Evolutionary conservation across 768 basidiomycete species (phyloP).

Genomic region (Auricularia sp.): DNA sequence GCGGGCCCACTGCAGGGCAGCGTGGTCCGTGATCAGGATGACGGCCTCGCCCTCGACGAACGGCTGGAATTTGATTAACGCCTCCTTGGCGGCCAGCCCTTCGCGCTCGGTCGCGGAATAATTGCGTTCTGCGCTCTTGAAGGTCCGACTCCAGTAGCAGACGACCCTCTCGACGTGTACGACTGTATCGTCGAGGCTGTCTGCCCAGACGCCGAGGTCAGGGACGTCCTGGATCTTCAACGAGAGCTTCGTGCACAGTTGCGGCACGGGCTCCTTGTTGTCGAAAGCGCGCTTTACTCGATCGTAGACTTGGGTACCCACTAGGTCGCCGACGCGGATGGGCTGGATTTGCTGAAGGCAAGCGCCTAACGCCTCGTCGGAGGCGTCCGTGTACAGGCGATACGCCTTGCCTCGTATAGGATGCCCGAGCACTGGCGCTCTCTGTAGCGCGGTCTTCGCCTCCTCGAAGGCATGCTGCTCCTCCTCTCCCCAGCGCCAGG

Average conservation of each 20-base stretch:
- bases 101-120: no score
- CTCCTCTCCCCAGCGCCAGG: no score
- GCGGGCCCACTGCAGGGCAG: no score
- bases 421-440: no score
- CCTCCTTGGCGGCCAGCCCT: no score
- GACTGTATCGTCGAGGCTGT: slow-evolving; percentile 21
- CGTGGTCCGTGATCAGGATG: no score
- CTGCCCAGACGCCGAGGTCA: slow-evolving; percentile 9
- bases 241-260: not conserved
- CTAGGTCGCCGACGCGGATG: slow-evolving; percentile 14
- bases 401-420: slow-evolving; percentile 21
- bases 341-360: slow-evolving; percentile 10
- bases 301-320: slow-evolving; percentile 16
- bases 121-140: not conserved
- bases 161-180: slow-evolving; percentile 25
- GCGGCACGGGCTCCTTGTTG: not conserved
- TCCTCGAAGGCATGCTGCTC: no score
- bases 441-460: no score
- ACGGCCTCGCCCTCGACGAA: no score
- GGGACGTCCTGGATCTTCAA: slow-evolving; percentile 5
- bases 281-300: slow-evolving; percentile 10
- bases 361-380: no score
- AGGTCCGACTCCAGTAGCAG: slow-evolving; percentile 27
- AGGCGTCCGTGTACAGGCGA: slow-evolving; percentile 11
- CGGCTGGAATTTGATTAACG: no score